Conservation (phyloP, 768 basidiomycete genomes). For the Lentinula detonsa region DNA sequence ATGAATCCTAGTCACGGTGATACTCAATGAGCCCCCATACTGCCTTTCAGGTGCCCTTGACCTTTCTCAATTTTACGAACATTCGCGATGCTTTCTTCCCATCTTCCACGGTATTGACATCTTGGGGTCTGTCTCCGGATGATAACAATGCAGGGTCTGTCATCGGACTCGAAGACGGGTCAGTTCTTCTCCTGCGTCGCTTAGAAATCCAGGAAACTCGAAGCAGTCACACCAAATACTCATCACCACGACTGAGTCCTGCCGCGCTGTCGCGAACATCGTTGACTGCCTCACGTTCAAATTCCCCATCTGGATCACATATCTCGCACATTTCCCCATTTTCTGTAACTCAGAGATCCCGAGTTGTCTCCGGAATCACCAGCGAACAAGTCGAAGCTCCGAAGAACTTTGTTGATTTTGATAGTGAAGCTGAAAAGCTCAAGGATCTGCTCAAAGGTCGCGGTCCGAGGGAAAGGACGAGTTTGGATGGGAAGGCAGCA, state of each 20-base stretch:
- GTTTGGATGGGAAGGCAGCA: neutral
- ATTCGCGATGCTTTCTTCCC: neutral
- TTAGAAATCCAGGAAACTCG: neutral
- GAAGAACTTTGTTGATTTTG: conserved; percentile 75
- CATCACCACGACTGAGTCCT: neutral
- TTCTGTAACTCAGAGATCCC: conserved; percentile 47
- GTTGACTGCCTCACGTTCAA: conserved; percentile 23
- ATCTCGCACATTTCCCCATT: conserved; percentile 39
- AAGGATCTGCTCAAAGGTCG: conserved; percentile 65
- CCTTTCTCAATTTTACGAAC: neutral
- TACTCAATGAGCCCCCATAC: neutral
- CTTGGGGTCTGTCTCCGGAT: neutral
- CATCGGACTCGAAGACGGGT: neutral
- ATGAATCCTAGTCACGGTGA: neutral
- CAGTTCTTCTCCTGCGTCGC: neutral
- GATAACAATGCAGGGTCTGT: neutral
- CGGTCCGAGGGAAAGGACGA: conserved; percentile 30
- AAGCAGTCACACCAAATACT: neutral
- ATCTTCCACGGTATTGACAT: neutral
- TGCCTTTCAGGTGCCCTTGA: neutral
- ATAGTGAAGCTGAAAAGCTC: conserved; percentile 72
- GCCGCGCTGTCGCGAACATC: neutral
- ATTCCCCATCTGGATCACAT: conserved; percentile 32
- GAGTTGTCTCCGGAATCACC: conserved; percentile 68
- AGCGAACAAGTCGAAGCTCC: conserved; percentile 70